phyloP scores from a whole-genome alignment of 495 filamentous ascomycete species.

The Penicillium pancosmium region DNA sequence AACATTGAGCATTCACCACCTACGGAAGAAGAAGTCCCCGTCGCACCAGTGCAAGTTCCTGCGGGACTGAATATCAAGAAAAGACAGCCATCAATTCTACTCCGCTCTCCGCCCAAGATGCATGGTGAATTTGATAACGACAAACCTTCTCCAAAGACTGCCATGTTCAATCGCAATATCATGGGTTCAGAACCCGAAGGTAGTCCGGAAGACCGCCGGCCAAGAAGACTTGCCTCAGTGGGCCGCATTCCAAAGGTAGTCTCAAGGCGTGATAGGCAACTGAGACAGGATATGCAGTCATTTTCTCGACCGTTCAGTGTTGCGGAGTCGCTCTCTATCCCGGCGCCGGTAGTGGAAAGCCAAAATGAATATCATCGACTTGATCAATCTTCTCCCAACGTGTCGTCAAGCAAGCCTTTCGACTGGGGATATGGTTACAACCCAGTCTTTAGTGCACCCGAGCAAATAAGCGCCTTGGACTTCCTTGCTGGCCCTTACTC shows the following conservation, averaged over 20 bases:
- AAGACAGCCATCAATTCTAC: conserved; percentile 51
- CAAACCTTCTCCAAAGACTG: conserved; percentile 47
- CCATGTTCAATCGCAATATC: conserved; percentile 35
- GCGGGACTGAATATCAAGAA: conserved; percentile 40
- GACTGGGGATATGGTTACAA: conserved; percentile 33
- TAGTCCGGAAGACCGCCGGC: conserved; percentile 30
- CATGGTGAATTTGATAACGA: conserved; percentile 45
- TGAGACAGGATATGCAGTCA: conserved; percentile 72
- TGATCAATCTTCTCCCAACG: conserved; percentile 32
- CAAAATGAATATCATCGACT: conserved; percentile 16
- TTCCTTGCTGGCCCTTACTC: conserved; percentile 45
- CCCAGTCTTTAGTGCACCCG: conserved; percentile 43
- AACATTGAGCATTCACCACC: conserved; percentile 56
- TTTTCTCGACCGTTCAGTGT: conserved; percentile 81
- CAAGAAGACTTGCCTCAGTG: conserved; percentile 69
- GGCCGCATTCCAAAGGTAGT: conserved; percentile 90
- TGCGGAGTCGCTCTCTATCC: conserved; percentile 33
- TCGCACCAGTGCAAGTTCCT: conserved; percentile 34
- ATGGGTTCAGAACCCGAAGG: conserved; percentile 18
- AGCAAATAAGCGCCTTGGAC: conserved; percentile 35
- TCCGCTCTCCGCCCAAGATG: conserved; percentile 57
- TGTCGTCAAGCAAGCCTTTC: conserved; percentile 21
- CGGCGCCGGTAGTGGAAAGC: conserved; percentile 22
- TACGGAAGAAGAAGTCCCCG: conserved; percentile 38
- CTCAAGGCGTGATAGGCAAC: conserved; percentile 67